Evolutionary conservation across 2,329 filamentous ascomycete species (phyloP).

Genomic region (Arthrobotrys musiformis): DNA sequence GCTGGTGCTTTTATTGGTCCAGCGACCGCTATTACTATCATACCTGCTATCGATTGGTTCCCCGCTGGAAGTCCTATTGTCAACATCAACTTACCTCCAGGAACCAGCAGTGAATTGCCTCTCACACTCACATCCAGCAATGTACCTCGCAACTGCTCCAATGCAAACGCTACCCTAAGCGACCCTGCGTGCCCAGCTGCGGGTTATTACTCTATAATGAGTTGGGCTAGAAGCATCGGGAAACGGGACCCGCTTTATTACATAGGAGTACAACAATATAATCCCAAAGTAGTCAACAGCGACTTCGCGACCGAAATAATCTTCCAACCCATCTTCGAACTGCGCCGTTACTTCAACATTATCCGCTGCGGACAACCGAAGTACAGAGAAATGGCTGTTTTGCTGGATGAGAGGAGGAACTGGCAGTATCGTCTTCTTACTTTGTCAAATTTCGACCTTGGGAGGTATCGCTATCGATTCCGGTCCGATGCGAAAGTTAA

Average conservation of each 20-base stretch:
- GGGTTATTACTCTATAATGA: constrained; percentile 5
- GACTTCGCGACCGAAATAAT: neutral
- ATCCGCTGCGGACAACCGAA: constrained; percentile 6
- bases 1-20: constrained; percentile 8
- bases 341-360: neutral
- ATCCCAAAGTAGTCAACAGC: neutral
- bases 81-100: neutral
- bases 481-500: constrained; percentile 1
- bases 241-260: neutral
- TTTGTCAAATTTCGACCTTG: neutral
- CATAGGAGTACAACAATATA: neutral
- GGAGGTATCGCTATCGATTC: neutral
- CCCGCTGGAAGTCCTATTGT: neutral
- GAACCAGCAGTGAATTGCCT: neutral
- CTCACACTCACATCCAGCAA: neutral
- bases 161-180: neutral
- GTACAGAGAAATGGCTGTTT: neutral
- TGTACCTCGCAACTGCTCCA: neutral
- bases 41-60: neutral
- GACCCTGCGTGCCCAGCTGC: neutral
- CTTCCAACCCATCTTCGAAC: neutral
- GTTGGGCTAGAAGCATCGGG: neutral
- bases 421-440: neutral
- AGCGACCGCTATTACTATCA: neutral
- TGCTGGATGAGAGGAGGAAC: neutral